phyloP scores from a whole-genome alignment of 768 basidiomycete species.

The Multifurca ochricompacta region DNA sequence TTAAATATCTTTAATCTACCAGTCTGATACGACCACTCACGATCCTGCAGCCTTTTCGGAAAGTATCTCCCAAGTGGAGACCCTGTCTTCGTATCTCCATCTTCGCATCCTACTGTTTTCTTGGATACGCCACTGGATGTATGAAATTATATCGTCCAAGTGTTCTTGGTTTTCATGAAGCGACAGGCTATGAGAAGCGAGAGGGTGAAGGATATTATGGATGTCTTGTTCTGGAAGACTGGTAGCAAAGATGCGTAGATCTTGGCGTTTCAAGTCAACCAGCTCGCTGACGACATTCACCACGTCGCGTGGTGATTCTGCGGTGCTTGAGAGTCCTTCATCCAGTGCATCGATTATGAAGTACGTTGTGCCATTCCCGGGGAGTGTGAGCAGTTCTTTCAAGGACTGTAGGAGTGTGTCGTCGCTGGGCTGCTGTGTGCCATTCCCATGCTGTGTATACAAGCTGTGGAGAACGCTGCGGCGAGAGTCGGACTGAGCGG shows the following conservation, averaged over 20 bases:
- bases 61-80: slow-evolving; percentile 9
- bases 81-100: slow-evolving; percentile 8
- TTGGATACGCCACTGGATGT: slow-evolving; percentile 15
- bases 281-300: slow-evolving; percentile 6
- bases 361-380: slow-evolving; percentile 10
- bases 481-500: slow-evolving; percentile 2
- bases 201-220: neutral
- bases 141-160: neutral
- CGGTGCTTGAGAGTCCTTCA: slow-evolving; percentile 16
- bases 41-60: slow-evolving; percentile 7
- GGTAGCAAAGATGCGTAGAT: slow-evolving; percentile 11
- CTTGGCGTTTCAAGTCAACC: neutral
- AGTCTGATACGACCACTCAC: slow-evolving; percentile 2
- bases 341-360: slow-evolving; percentile 24
- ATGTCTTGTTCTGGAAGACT: neutral
- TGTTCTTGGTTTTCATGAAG: slow-evolving; percentile 8
- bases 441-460: neutral
- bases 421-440: neutral
- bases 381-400: slow-evolving; percentile 3
- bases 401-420: slow-evolving; percentile 15
- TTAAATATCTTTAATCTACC: neutral
- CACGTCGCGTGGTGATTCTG: slow-evolving; percentile 1
- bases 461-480: neutral
- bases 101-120: slow-evolving; percentile 20
- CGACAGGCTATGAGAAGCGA: slow-evolving; percentile 1